Evolutionary conservation across 139 green algal species (phyloP), one percentile per base, ranked within the genome.

Genomic region (Ettlia oleoabundans): DNA sequence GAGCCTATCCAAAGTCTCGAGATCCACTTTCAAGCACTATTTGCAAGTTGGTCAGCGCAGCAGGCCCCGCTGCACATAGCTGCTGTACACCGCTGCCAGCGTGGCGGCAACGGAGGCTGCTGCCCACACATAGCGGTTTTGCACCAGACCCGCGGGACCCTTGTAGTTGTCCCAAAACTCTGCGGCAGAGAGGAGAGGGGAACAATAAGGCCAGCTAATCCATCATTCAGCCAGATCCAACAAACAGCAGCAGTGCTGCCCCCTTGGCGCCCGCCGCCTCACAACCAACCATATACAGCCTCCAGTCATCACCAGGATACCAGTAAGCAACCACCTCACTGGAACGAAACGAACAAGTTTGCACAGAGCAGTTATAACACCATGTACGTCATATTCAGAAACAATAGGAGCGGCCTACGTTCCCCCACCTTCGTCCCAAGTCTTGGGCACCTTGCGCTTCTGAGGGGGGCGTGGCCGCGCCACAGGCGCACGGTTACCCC

Each of bases 111-210:
- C 61, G 7, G 76, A 55, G 8, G 67, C 78, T 13, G 89, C 92
- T 32, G 77, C 86, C 81, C 69, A 85, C 1, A 95, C 88, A 47
- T 95, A 95, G 8, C 66, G 81, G 89, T 95, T 95, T 26, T 42
- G 30, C 64, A 71, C 67, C n/a, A 65, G 51, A 24, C 51, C 38
- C 1, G 32, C 32, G 0, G 64, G 61, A 2, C 63, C 41, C 43
- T 32, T 76, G 53, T 93, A 95, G 62, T 90, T 89, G 22, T 93
- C 87, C 82, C 85, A 91, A 38, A 91, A 93, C 71, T 88, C 52
- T 78, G 71, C 47, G n/a, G n/a, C n/a, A n/a, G n/a, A n/a, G n/a
- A n/a, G n/a, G n/a, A n/a, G n/a, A n/a, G n/a, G n/a, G n/a, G n/a
- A n/a, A n/a, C n/a, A n/a, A n/a, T n/a, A n/a, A n/a, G n/a, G n/a